Evolutionary conservation across 441 rosid genomes (phyloP), one percentile per base, ranked within the genome.

Genomic region (Mallotus japonicus): DNA sequence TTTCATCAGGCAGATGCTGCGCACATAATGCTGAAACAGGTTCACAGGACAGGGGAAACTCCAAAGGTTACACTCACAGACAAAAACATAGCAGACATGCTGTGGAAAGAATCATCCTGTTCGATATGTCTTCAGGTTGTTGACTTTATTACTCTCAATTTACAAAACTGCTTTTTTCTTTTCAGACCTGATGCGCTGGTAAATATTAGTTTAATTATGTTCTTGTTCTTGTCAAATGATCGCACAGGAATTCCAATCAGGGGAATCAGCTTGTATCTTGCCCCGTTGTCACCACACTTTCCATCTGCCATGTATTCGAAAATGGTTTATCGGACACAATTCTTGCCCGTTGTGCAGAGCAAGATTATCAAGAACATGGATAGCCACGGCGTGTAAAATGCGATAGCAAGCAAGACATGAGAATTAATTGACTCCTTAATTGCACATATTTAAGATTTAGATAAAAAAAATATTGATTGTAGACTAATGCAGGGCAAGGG

Each of bases 331-430:
- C 5, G 60, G 60, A 32, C 83, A 70, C 9, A 69, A 66, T 61
- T 76, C 88, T 16, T 85, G 86, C 79, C 88, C 85, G 1, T 58
- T 85, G 53, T 83, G 88, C 78, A 69, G 88, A 72, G 53, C 75
- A 69, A 64, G 17, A 62, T 16, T 77, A 34, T 68, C 74, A 40
- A 60, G 56, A 71, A 47, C 58, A 0, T 50, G 67, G 67, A 71
- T 60, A 1, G 49, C 67, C 4, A n/a, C 5, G 66, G 4, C 49
- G 8, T 19, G 65, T 60, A 49, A 59, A 13, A 13, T 61, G 34
- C 9, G 58, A 60, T 5, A 16, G 11, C 34, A 15, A 8, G 44
- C 20, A 16, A 28, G 3, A 20, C 12, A 44, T n/a, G 10, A 28
- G 7, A 14, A 66, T 16, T 5, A 28, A 28, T 46, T 60, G 28